These are phyloP conservation scores for Talaromyces islandicus DNA, from an alignment of 2,329 filamentous ascomycete genomes.

Conservation along the genomic window DNA sequence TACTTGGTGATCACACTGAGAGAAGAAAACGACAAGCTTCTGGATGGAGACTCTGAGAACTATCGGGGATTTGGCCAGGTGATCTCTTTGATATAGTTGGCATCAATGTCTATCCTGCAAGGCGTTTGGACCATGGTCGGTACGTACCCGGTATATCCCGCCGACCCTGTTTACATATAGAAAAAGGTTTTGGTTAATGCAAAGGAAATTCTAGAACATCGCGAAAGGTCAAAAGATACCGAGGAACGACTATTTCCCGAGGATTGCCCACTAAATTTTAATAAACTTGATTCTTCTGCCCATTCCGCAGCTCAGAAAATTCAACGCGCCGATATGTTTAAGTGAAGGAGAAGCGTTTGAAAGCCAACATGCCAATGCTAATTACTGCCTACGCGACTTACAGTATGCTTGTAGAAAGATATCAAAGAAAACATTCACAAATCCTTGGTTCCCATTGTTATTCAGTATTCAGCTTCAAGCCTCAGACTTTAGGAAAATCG, in stretches of 20 bases:
- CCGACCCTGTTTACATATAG: not conserved
- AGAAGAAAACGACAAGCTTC: not conserved
- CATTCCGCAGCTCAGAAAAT: not conserved
- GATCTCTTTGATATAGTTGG: not conserved
- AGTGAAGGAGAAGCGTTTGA: not conserved
- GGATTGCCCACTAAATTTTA: not conserved
- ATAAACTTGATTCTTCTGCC: not conserved
- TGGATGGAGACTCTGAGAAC: constrained; percentile 3
- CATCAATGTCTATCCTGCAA: not conserved
- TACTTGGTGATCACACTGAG: not conserved
- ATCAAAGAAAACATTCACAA: not conserved
- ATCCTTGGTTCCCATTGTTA: not conserved
- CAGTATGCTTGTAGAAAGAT: not conserved
- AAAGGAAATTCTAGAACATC: not conserved
- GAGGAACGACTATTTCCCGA: not conserved
- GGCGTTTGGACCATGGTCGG: not conserved
- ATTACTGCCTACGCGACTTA: not conserved
- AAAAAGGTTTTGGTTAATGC: not conserved
- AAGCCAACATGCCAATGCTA: not conserved
- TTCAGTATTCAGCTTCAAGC: not conserved
- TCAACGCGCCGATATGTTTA: not conserved
- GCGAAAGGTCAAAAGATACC: not conserved
- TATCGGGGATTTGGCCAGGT: constrained; percentile 3
- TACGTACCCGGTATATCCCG: not conserved
- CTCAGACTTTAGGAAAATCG: too few species aligned